Conservation (phyloP, 805 yeast genomes). For the Metschnikowia proteae region DNA sequence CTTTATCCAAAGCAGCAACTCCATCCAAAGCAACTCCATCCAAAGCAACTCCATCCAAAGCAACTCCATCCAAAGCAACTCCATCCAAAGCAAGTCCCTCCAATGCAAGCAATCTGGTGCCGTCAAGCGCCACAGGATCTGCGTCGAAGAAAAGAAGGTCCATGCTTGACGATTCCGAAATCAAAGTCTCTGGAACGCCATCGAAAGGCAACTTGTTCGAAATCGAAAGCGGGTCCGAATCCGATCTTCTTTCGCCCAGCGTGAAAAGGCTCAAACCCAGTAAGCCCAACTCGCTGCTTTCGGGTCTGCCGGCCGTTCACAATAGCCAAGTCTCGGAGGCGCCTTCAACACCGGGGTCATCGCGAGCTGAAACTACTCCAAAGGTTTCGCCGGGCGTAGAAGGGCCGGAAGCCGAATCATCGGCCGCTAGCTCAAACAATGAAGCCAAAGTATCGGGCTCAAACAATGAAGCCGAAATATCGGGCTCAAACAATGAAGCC, state of each 20-base stretch:
- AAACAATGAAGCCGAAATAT: background rate
- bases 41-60: too few relatives aligned
- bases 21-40: background rate
- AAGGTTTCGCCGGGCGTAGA: too few relatives aligned
- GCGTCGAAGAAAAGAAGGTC: constrained; percentile 12
- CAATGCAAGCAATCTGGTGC: too few relatives aligned
- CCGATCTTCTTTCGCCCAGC: constrained; percentile 13
- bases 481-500: background rate
- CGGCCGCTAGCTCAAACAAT: too few relatives aligned
- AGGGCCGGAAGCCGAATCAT: too few relatives aligned
- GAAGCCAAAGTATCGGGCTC: background rate
- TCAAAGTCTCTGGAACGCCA: constrained; percentile 10
- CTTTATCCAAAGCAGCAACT: background rate
- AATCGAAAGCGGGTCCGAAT: constrained; percentile 16
- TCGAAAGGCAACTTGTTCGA: constrained; percentile 18
- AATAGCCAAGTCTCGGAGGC: background rate
- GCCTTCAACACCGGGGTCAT: too few relatives aligned
- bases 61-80: too few relatives aligned
- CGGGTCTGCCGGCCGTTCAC: background rate
- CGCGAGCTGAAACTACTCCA: too few relatives aligned
- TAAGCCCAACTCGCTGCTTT: background rate
- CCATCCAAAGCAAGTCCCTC: too few relatives aligned
- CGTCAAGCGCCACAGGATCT: background rate
- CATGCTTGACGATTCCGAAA: constrained; percentile 12
- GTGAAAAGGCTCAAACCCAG: constrained; percentile 9